Evolutionary conservation across 2,329 filamentous ascomycete genomes (phyloP).

Genomic region (Diaporthe sp.): DNA sequence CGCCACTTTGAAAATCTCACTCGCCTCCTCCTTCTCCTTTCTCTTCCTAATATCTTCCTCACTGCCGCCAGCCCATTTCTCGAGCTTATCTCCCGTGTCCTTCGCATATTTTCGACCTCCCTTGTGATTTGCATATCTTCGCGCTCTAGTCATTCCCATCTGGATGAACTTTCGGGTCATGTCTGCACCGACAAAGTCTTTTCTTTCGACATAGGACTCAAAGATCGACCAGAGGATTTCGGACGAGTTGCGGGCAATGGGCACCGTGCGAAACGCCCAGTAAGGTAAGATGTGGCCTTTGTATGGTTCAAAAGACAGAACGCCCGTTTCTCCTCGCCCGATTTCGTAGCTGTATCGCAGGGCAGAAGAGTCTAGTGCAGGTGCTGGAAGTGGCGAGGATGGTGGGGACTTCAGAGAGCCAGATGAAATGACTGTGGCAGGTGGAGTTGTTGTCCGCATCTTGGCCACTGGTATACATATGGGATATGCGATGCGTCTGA

Average conservation of each 20-base stretch:
- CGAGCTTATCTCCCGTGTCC: constrained; percentile 56
- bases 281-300: constrained; percentile 71
- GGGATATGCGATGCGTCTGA: no score
- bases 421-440: not conserved
- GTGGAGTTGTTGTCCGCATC: not conserved
- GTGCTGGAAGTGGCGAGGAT: constrained; percentile 25
- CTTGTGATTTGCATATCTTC: constrained; percentile 69
- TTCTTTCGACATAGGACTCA: constrained; percentile 61
- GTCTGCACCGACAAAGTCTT: constrained; percentile 75
- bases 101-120: constrained; percentile 68
- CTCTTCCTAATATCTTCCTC: constrained; percentile 58
- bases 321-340: constrained; percentile 71
- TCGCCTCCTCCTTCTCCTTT: constrained; percentile 64
- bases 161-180: constrained; percentile 76
- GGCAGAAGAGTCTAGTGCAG: constrained; percentile 29
- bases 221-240: constrained; percentile 64
- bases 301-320: constrained; percentile 75
- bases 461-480: no score
- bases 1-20: constrained; percentile 61
- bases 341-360: constrained; percentile 62
- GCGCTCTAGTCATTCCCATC: constrained; percentile 75
- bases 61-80: constrained; percentile 52
- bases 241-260: constrained; percentile 66
- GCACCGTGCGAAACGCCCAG: constrained; percentile 70
- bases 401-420: constrained; percentile 33